Base-by-base conservation (phyloP, 352 stramenopile genomes). In the Globisporangium sylvaticum region DNA sequence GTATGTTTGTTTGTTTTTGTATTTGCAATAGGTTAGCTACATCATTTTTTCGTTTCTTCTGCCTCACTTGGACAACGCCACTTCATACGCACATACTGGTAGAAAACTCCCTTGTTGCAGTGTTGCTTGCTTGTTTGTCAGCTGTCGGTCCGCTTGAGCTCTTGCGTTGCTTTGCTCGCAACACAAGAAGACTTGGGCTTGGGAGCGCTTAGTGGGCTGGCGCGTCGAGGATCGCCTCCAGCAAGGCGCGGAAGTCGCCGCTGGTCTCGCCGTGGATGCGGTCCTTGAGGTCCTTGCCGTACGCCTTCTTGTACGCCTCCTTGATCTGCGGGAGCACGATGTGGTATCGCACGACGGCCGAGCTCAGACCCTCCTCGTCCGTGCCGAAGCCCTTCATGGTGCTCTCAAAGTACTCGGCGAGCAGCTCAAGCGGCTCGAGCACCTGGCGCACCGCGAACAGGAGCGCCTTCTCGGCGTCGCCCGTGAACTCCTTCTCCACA, bases 181-280 rank as follows among this genome's bases (percentile, higher is more conserved):
- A 50, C 42, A 50, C 15, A 50, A 50, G 18, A 24, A n/a, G 18
- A 0, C 15, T 50, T 48, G 42, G 18, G 18, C 42, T 20, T 20
- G n/a, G n/a, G n/a, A n/a, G 42, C n/a, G 53, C 58, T 63, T 71
- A 71, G 65, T 71, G 65, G 24, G 65, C 15, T 44, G 58, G 65
- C n/a, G 65, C 39, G 52, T 94, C 75, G 25, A 86, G 79, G 18
- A 94, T 72, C 8, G 73, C 66, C n/a, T 90, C 68, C 63, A 91
- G 70, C 31, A 94, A 70, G n/a, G 79, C 77, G 52, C 86, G 81
- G 74, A 79, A 91, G 76, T 92, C 81, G 63, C 86, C 86, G 71
- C 85, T 92, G 39, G 78, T 80, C 73, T 94, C 85, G 44, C 85
- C 83, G 69, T 94, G 76, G 68, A 94, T 92, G 68, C 86, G 82